Evolutionary conservation across 257 asterid genomes (phyloP), one percentile per base, ranked within the genome.

Genomic region (Apocynum venetum): DNA sequence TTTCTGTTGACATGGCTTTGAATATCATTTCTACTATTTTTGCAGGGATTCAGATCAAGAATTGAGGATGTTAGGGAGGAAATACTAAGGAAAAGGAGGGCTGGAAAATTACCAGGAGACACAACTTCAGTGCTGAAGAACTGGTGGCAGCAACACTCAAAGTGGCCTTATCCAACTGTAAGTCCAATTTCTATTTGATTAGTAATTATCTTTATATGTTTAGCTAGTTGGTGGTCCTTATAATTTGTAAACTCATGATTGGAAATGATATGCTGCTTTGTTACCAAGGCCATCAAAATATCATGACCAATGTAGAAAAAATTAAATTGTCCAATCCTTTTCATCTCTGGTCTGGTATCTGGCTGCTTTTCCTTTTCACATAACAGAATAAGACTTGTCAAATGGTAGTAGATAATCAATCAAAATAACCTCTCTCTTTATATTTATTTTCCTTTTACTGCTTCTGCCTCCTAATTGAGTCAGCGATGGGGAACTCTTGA

Each of bases 131-230:
- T 93, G 78, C 88, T 95, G 6, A 95, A 95, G 86, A 87, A 85
- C 60, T 95, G 98, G 98, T 95, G 98, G 98, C 97, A 91, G 82
- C 96, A 95, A 57, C 98, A 95, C 77, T 85, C 98, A 0, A 95
- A 95, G 85, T 95, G 98, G 98, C 98, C 98, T 67, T 95, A 95
- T 83, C 98, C 98, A 67, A 95, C 98, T 80, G 98, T 94, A 63
- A 84, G 91, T 76, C 68, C 64, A 40, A 44, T 75, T 56, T 66
- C n/a, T 56, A 3, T 13, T 35, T 3, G 7, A 35, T 72, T 1
- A 53, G 36, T 8, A 25, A 4, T 36, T 40, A 17, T 43, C 77
- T 56, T 11, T 17, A 40, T 2, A n/a, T 20, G 17, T 55, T 55
- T 0, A 10, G 51, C 35, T 36, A 40, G 1, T 48, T 47, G 8